A percentile compares a stretch with the other conserved stretches of the same genome.
Evolutionary conservation across 805 yeast species (phyloP).

Genomic region (Saccharomycodes ludwigii): DNA sequence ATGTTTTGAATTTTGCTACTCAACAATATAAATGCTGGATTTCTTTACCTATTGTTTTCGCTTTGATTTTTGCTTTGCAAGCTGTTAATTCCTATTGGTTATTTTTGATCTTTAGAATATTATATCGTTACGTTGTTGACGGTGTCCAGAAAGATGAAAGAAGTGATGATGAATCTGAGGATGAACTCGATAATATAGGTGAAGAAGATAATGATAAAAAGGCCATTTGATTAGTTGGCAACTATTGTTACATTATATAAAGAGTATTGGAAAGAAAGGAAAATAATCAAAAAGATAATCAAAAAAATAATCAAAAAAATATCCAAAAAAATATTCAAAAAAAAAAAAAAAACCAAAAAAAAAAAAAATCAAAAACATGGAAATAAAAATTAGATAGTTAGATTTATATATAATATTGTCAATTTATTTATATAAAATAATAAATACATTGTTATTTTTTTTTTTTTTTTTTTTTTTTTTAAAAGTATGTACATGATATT

Average conservation of each 20-base stretch:
- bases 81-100: slow-evolving; percentile 84
- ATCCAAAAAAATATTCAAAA: slow-evolving; percentile 2
- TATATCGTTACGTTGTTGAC: slow-evolving; percentile 47
- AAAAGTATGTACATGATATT: too few relatives aligned
- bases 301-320: slow-evolving; percentile 5
- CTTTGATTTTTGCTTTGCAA: slow-evolving; percentile 67
- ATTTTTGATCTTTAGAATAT: slow-evolving; percentile 64
- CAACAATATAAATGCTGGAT: slow-evolving; percentile 96
- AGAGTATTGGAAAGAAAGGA: too few relatives aligned
- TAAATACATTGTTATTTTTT: too few relatives aligned
- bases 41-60: slow-evolving; percentile 81
- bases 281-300: too few relatives aligned
- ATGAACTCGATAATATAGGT: slow-evolving; percentile 26
- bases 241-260: too few relatives aligned
- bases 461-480: too few relatives aligned
- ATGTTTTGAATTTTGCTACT: slow-evolving; percentile 66
- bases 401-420: too few relatives aligned
- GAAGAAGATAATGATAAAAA: slow-evolving; percentile 15
- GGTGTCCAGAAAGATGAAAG: slow-evolving; percentile 70
- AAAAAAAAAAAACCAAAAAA: too few relatives aligned
- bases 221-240: too few relatives aligned
- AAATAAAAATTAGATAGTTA: too few relatives aligned
- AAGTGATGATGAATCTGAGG: slow-evolving; percentile 72
- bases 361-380: too few relatives aligned
- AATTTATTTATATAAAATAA: too few relatives aligned